Conservation (phyloP, 225 moss, liverwort and hornwort genomes). For the Polytrichum commune region DNA sequence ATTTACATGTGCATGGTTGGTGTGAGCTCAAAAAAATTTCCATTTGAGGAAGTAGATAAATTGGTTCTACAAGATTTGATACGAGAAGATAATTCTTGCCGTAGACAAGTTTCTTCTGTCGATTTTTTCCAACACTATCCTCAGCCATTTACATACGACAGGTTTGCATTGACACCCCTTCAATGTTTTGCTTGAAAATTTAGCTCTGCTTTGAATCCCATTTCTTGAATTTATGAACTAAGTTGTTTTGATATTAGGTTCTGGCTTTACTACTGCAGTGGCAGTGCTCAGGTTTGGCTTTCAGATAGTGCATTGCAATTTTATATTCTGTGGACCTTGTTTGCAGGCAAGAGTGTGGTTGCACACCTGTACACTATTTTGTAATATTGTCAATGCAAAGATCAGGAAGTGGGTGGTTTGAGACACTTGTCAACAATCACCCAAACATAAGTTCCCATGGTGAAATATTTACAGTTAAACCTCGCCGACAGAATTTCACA, state of each 20-base stretch:
- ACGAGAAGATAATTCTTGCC: constrained; percentile 39
- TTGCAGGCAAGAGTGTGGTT: constrained; percentile 58
- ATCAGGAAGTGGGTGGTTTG: constrained; percentile 73
- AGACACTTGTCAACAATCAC: constrained; percentile 61
- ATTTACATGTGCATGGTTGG: constrained; percentile 39
- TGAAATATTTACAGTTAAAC: constrained; percentile 46
- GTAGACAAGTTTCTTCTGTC: constrained; percentile 17
- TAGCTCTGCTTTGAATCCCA: too few relatives aligned
- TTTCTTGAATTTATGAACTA: too few relatives aligned
- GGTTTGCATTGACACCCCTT: constrained; percentile 14
- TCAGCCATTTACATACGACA: constrained; percentile 39
- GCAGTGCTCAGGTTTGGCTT: too few relatives aligned
- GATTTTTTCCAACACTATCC: constrained; percentile 44
- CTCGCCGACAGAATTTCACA: constrained; percentile 45
- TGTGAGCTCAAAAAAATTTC: constrained; percentile 22
- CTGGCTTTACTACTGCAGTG: too few relatives aligned
- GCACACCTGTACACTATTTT: constrained; percentile 71
- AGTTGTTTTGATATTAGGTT: too few relatives aligned
- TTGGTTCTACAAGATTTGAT: constrained; percentile 22
- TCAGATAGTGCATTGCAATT: not conserved
- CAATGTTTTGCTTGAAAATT: too few relatives aligned
- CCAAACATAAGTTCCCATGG: constrained; percentile 65
- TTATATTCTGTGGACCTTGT: not conserved
- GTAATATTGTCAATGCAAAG: constrained; percentile 69
- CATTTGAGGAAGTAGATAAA: constrained; percentile 22